Evolutionary conservation across 2,329 filamentous ascomycete species (phyloP).

Genomic region (Fusarium protoensiforme): DNA sequence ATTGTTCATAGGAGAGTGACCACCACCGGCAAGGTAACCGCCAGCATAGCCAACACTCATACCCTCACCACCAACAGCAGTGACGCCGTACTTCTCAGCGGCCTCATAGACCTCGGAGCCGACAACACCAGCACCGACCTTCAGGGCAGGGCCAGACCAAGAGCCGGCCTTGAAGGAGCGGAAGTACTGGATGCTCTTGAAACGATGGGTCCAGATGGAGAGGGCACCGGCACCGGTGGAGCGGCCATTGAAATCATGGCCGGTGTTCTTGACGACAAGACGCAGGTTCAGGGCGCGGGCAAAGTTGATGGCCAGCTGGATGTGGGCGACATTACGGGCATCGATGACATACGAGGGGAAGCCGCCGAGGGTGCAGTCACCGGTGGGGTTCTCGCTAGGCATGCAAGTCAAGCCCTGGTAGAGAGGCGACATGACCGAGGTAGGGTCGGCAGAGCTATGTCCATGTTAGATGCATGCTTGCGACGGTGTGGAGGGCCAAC

Average conservation of each 20-base stretch:
- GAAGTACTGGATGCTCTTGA: constrained; percentile 54
- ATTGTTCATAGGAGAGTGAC: constrained; percentile 33
- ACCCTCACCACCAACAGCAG: constrained; percentile 65
- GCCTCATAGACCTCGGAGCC: constrained; percentile 63
- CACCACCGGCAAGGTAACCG: constrained; percentile 36
- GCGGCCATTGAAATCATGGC: constrained; percentile 64
- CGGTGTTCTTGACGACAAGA: constrained; percentile 60
- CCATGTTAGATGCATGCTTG: not conserved
- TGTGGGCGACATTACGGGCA: constrained; percentile 55
- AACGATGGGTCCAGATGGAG: constrained; percentile 66
- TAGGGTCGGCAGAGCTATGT: constrained; percentile 49
- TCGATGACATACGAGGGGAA: constrained; percentile 57
- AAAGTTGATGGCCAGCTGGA: constrained; percentile 60
- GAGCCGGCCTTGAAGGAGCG: constrained; percentile 24
- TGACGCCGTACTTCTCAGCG: constrained; percentile 58
- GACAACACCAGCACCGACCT: constrained; percentile 66
- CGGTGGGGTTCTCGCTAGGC: constrained; percentile 36
- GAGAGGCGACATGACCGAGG: constrained; percentile 54
- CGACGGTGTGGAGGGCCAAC: not conserved
- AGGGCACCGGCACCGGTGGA: constrained; percentile 66
- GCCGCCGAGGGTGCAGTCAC: constrained; percentile 52
- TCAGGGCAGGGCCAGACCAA: constrained; percentile 62
- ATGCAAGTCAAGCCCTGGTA: constrained; percentile 53
- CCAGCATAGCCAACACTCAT: constrained; percentile 38
- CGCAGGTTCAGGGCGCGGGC: constrained; percentile 57